Base-by-base conservation (phyloP, 1,139 yeast genomes). In the Candida pseudoviswanathii region DNA sequence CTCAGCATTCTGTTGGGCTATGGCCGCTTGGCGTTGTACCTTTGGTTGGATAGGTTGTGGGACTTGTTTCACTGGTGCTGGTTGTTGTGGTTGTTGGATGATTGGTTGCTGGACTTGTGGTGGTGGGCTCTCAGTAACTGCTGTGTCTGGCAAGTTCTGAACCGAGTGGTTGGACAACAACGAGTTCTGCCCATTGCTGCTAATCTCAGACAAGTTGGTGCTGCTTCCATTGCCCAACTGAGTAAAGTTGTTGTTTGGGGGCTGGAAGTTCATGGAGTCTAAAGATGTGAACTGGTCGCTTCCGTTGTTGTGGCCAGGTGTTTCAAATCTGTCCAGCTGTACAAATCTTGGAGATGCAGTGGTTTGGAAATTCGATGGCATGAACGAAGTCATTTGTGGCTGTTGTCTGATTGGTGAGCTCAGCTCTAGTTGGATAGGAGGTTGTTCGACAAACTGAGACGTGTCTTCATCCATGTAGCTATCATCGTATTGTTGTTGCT, bases 391-490 rank as follows among this genome's bases (percentile, higher is more conserved):
- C 32, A 38, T 39, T n/a, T 47, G 44, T 47, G 62, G 58, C 45
- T 59, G 54, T 49, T 55, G 48, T 50, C 60, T 44, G 39, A 51
- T 55, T 4, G 67, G 67, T 6, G 65, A 59, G 0, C 56, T 51
- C 10, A 52, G 52, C 9, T 51, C 51, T 10, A 48, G 7, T 26
- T 45, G 46, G 1, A 47, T 45, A 4, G 61, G 59, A 7, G 65
- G 62, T 3, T 55, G 54, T 41, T 61, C 67, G 49, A 63, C 33
- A 29, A 58, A 49, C 21, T 56, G 58, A n/a, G 62, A 56, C 34
- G 66, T 61, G 54, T 74, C 80, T 48, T 73, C 77, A 33, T 75
- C 79, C 79, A 75, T 75, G 55, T 62, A 71, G 53, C 75, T 68
- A 42, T 65, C 73, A 42, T 73, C 72, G 34, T 57, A 51, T 22